Conservation (phyloP, 1,284 basidiomycete species). For the Exobasidium rhododendri region DNA sequence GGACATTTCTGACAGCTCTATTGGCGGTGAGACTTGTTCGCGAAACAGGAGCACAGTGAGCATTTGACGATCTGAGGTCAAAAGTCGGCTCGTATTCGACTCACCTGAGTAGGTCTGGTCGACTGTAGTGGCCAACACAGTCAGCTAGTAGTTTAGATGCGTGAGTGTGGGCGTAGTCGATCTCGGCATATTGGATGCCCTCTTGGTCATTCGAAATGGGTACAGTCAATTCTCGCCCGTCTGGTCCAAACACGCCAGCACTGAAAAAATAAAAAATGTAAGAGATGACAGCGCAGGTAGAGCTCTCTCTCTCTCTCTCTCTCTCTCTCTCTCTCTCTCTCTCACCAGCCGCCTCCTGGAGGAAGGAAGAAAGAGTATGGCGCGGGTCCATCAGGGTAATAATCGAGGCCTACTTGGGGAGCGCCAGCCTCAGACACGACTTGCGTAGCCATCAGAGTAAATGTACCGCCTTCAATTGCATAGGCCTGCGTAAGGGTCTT, state of each 20-base stretch:
- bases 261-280: conserved; percentile 4
- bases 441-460: conserved; percentile 8
- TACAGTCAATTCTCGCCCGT: conserved; percentile 14
- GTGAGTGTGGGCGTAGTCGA: conserved; percentile 3
- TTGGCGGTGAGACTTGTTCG: too few species aligned
- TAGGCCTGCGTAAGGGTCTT: conserved; percentile 1
- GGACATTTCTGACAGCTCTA: too few species aligned
- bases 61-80: too few species aligned
- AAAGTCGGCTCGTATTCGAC: too few species aligned
- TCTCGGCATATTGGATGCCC: conserved; percentile 12
- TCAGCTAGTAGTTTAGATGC: conserved; percentile 11
- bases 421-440: conserved; percentile 11
- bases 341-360: conserved; percentile 13
- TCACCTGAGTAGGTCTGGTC: conserved; percentile 11
- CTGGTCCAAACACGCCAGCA: conserved; percentile 16
- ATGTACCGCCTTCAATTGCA: conserved; percentile 10
- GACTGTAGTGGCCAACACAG: conserved; percentile 12
- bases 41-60: too few species aligned
- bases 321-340: too few species aligned
- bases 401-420: conserved; percentile 10
- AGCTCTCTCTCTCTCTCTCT: too few species aligned
- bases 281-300: too few species aligned
- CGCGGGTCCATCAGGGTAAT: conserved; percentile 1
- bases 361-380: background rate
- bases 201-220: conserved; percentile 7